Evolutionary conservation across 768 basidiomycete genomes (phyloP).

Genomic region (Suillus americanus): DNA sequence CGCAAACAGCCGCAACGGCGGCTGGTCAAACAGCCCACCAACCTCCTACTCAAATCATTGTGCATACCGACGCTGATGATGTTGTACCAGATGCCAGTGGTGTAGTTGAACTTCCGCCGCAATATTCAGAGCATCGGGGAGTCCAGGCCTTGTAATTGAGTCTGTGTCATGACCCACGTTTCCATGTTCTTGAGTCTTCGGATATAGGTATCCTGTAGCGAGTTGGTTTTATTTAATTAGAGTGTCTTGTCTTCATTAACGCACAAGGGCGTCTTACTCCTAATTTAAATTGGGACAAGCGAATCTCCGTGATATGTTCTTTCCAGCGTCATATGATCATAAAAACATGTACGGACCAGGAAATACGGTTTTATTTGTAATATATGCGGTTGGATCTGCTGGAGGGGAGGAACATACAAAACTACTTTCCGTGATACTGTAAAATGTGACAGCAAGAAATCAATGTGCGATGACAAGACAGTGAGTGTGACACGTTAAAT

Average conservation of each 20-base stretch:
- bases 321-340: background rate
- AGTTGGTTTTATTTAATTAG: background rate
- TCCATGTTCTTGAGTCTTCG: background rate
- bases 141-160: background rate
- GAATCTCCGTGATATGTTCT: background rate
- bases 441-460: background rate
- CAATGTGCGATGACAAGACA: background rate
- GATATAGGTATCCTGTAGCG: background rate
- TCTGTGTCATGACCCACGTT: background rate
- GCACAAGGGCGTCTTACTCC: background rate
- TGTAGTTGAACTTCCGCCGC: conserved; percentile 74
- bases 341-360: background rate
- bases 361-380: background rate
- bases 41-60: conserved; percentile 52
- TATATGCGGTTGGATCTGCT: background rate
- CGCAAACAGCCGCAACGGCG: conserved; percentile 55
- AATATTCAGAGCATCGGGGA: conserved; percentile 56
- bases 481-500: background rate
- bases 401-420: background rate
- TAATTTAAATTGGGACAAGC: background rate
- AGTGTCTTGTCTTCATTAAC: background rate
- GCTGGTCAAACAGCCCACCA: conserved; percentile 37
- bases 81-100: conserved; percentile 42
- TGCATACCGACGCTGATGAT: conserved; percentile 73
- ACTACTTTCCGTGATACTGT: background rate